phyloP scores from a whole-genome alignment of 2,329 filamentous ascomycete species.

The Fusarium hainanense region DNA sequence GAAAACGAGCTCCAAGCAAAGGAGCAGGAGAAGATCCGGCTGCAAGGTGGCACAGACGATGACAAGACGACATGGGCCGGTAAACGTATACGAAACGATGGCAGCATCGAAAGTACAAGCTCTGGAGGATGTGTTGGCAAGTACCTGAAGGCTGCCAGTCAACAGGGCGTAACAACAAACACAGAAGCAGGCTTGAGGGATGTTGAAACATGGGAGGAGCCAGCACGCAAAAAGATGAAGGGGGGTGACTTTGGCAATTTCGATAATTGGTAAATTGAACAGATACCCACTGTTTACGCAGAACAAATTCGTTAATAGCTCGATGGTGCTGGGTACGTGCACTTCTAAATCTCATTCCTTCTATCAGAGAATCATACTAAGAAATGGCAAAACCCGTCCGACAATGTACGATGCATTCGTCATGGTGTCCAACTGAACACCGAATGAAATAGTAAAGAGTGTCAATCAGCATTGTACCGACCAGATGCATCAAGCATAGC shows the following conservation, averaged over 20 bases:
- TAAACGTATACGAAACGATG: constrained; percentile 81
- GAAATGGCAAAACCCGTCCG: constrained; percentile 15
- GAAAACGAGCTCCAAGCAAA: constrained; percentile 69
- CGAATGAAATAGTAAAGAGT: background rate
- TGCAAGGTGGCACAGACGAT: constrained; percentile 81
- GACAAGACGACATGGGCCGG: constrained; percentile 96
- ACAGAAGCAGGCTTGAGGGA: constrained; percentile 72
- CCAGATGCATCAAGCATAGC: background rate
- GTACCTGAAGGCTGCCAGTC: constrained; percentile 75
- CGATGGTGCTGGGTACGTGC: constrained; percentile 31
- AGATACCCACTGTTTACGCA: background rate
- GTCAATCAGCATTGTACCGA: background rate
- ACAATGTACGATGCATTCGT: constrained; percentile 10
- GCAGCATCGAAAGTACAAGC: constrained; percentile 62
- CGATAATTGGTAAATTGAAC: constrained; percentile 77
- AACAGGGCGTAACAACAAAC: constrained; percentile 50
- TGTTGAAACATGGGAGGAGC: constrained; percentile 75
- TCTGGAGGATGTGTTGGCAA: constrained; percentile 73
- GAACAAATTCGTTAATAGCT: constrained; percentile 5
- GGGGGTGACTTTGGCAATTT: constrained; percentile 91
- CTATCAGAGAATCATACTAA: constrained; percentile 34
- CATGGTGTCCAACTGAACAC: constrained; percentile 8
- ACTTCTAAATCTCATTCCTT: constrained; percentile 20
- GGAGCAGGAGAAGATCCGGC: constrained; percentile 70
- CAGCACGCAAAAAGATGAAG: constrained; percentile 83